A percentile compares a stretch with the other conserved stretches of the same genome.
These are phyloP conservation scores for Diplodia corticola DNA, from an alignment of 2,329 filamentous ascomycete genomes.

Conservation along the genomic window DNA sequence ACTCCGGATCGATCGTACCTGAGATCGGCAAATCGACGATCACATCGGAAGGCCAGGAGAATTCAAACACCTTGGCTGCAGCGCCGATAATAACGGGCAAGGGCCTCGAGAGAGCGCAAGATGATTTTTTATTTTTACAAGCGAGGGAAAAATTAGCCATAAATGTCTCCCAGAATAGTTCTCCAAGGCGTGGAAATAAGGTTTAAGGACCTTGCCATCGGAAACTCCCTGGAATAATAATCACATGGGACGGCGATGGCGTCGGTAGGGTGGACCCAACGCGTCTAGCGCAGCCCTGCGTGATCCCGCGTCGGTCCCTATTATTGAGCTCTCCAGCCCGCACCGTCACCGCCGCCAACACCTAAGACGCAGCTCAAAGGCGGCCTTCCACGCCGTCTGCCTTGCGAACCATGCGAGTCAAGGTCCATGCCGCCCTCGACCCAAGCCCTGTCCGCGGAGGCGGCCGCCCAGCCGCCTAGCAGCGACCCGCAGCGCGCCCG, in stretches of 20 bases:
- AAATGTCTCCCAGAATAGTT: too few relatives aligned
- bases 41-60: too few relatives aligned
- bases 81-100: too few relatives aligned
- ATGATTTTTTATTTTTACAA: too few relatives aligned
- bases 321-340: not conserved
- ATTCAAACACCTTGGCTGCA: too few relatives aligned
- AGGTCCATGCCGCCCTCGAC: slow-evolving; percentile 10
- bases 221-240: not conserved
- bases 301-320: not conserved
- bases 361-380: not conserved
- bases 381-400: not conserved
- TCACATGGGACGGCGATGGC: not conserved
- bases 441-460: not conserved
- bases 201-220: not conserved
- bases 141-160: too few relatives aligned
- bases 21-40: too few relatives aligned
- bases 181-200: not conserved
- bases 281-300: not conserved
- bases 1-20: too few relatives aligned
- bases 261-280: not conserved
- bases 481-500: slow-evolving; percentile 16
- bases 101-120: too few relatives aligned
- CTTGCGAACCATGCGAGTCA: not conserved
- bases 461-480: not conserved
- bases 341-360: not conserved